Percentiles rank a stretch among this genome's conserved stretches.
Conservation (phyloP, 1,284 basidiomycete species). For the Takashimella koratensis region DNA sequence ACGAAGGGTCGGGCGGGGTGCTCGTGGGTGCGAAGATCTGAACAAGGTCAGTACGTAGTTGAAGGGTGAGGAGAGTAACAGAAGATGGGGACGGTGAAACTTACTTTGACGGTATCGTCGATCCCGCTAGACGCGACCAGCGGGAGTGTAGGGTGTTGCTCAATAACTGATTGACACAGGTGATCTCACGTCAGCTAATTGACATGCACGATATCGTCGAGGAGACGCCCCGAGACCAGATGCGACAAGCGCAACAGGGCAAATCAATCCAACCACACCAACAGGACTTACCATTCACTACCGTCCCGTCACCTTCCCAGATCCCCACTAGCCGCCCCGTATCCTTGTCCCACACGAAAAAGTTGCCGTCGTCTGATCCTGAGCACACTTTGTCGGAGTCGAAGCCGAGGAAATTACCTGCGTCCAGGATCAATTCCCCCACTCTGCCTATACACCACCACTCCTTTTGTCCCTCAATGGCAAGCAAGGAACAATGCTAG, state of each 20-base stretch:
- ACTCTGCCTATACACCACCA: no score
- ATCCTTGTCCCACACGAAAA: constrained; percentile 74
- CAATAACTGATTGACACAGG: constrained; percentile 54
- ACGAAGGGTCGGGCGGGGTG: background rate
- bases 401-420: constrained; percentile 76
- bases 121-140: constrained; percentile 84
- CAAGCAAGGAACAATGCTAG: no score
- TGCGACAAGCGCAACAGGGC: no score
- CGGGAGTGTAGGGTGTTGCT: constrained; percentile 74
- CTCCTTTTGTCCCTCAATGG: no score
- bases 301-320: constrained; percentile 72
- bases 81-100: constrained; percentile 12
- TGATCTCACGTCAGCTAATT: background rate
- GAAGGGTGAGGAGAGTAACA: background rate
- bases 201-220: background rate
- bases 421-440: background rate
- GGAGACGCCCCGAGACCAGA: no score
- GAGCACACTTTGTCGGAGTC: constrained; percentile 72
- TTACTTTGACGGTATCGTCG: constrained; percentile 78
- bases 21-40: constrained; percentile 9
- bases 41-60: background rate
- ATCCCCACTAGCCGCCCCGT: constrained; percentile 66
- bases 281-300: constrained; percentile 63
- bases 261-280: no score
- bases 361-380: constrained; percentile 80